phyloP scores from a whole-genome alignment of 1,139 yeast genomes.

The Geotrichum restrictum region DNA sequence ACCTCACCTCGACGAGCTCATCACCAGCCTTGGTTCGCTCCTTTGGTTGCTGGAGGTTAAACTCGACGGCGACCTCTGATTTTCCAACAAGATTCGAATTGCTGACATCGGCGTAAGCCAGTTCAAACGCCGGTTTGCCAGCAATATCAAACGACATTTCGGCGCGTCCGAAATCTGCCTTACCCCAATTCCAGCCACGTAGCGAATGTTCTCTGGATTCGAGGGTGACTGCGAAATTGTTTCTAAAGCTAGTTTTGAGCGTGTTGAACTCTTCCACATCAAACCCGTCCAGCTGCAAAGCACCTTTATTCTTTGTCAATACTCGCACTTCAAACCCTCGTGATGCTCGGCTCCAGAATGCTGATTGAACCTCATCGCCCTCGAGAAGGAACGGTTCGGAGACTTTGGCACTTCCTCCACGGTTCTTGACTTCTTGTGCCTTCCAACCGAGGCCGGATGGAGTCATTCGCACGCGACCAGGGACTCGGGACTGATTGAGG shows the following conservation, averaged over 20 bases:
- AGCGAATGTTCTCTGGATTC: slow-evolving; percentile 87
- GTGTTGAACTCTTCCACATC: slow-evolving; percentile 75
- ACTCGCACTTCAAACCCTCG: slow-evolving; percentile 86
- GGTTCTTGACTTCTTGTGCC: slow-evolving; percentile 48
- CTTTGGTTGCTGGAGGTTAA: slow-evolving; percentile 58
- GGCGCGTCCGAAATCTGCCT: slow-evolving; percentile 83
- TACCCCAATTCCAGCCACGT: slow-evolving; percentile 99
- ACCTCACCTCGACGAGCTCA: slow-evolving; percentile 89
- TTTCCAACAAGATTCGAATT: slow-evolving; percentile 92
- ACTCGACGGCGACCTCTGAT: slow-evolving; percentile 88
- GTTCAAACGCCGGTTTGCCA: slow-evolving; percentile 85
- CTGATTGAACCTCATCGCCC: slow-evolving; percentile 72
- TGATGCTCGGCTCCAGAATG: slow-evolving; percentile 90
- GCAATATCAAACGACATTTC: slow-evolving; percentile 83
- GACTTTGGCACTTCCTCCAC: slow-evolving; percentile 52
- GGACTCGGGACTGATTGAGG: slow-evolving; percentile 74
- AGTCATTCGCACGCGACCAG: slow-evolving; percentile 91
- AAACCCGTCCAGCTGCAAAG: slow-evolving; percentile 85
- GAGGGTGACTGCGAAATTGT: slow-evolving; percentile 65
- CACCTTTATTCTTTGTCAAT: slow-evolving; percentile 85
- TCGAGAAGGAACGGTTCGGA: slow-evolving; percentile 80
- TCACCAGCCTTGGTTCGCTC: slow-evolving; percentile 75
- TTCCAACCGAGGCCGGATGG: slow-evolving; percentile 98
- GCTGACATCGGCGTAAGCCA: slow-evolving; percentile 74
- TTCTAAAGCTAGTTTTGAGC: slow-evolving; percentile 76